These are phyloP conservation scores for Vanrija humicola DNA, from an alignment of 1,284 basidiomycete genomes.

Conservation along the genomic window DNA sequence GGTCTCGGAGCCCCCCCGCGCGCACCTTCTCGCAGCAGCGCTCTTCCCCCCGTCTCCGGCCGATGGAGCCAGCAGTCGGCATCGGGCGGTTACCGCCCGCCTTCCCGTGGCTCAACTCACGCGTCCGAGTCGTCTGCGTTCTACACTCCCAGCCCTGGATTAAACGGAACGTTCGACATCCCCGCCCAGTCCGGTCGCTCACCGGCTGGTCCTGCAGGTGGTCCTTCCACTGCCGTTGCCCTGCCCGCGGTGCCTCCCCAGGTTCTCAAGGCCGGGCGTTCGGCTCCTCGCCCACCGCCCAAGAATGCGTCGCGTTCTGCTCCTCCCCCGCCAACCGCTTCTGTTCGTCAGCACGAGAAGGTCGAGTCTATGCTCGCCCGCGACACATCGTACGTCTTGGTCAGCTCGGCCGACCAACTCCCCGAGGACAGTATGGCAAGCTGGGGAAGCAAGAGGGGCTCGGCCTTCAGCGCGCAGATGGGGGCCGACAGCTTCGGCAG, in stretches of 20 bases:
- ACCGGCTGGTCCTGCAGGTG: no score
- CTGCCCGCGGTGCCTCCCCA: background rate
- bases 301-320: conserved; percentile 16
- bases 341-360: conserved; percentile 5
- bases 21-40: conserved; percentile 11
- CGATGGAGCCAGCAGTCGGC: conserved; percentile 13
- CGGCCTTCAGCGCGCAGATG: conserved; percentile 25
- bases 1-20: conserved; percentile 10
- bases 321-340: conserved; percentile 4
- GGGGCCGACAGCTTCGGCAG: conserved; percentile 38
- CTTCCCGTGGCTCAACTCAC: conserved; percentile 9
- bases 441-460: conserved; percentile 30
- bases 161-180: background rate
- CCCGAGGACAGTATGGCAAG: conserved; percentile 22
- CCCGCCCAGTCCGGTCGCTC: no score
- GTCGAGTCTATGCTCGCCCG: conserved; percentile 31
- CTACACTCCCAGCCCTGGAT: conserved; percentile 13
- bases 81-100: conserved; percentile 12
- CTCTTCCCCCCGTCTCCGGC: conserved; percentile 15
- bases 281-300: conserved; percentile 18
- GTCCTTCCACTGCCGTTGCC: background rate
- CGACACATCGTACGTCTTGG: conserved; percentile 44
- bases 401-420: conserved; percentile 31
- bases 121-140: conserved; percentile 18
- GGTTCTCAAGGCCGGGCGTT: background rate